A percentile compares a stretch with the other conserved stretches of the same genome.
Evolutionary conservation across 2,329 filamentous ascomycete species (phyloP).

Genomic region (Tolypocladium sp.): DNA sequence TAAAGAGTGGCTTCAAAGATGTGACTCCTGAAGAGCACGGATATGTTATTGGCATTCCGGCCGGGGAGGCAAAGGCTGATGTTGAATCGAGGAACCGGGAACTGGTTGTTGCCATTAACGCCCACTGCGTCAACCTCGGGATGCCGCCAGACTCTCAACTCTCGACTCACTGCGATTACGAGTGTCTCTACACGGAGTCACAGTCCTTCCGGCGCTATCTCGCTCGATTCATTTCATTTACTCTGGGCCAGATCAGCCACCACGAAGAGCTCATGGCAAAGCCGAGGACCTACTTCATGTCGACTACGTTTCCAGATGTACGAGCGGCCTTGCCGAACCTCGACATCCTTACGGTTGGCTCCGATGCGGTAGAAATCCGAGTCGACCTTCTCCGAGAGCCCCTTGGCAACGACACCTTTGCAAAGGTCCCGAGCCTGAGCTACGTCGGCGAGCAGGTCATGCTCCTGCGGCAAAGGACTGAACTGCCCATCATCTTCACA

Average conservation of each 20-base stretch:
- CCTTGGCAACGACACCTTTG: conserved; percentile 49
- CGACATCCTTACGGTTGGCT: conserved; percentile 78
- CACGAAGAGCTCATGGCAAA: conserved; percentile 73
- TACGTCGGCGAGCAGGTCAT: conserved; percentile 84
- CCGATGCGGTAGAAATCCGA: conserved; percentile 76
- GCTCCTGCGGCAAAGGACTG: conserved; percentile 72
- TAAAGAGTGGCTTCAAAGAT: conserved; percentile 45
- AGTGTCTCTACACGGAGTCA: conserved; percentile 71
- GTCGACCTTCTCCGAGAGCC: conserved; percentile 75
- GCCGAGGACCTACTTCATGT: conserved; percentile 73
- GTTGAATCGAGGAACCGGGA: conserved; percentile 48
- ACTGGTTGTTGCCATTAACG: conserved; percentile 61
- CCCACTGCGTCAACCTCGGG: conserved; percentile 63
- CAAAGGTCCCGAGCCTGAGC: conserved; percentile 63
- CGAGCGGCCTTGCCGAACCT: conserved; percentile 74
- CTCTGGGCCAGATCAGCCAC: conserved; percentile 68
- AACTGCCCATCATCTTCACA: conserved; percentile 85
- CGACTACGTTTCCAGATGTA: conserved; percentile 81
- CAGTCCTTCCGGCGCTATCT: conserved; percentile 68
- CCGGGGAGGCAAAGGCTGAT: conserved; percentile 45
- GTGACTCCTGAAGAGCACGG: conserved; percentile 46
- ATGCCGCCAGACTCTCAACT: conserved; percentile 59
- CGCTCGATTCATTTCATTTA: conserved; percentile 69
- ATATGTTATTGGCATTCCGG: conserved; percentile 59
- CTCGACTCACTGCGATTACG: conserved; percentile 68